Conservation (phyloP, 257 asterid species). For the Nemophila menziesii region DNA sequence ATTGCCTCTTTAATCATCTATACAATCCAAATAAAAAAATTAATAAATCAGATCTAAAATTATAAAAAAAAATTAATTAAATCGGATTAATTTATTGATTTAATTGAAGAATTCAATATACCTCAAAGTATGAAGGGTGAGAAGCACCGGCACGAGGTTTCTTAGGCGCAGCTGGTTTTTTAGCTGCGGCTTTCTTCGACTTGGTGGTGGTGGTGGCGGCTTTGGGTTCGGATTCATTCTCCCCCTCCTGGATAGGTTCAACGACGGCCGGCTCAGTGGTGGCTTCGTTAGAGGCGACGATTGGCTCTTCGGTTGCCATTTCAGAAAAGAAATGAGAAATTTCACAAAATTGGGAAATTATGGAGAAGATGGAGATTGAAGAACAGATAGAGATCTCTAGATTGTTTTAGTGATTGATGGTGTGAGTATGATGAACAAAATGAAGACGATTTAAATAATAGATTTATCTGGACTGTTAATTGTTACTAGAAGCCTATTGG, state of each 20-base stretch:
- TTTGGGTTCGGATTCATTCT: constrained; percentile 14
- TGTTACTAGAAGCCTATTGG: constrained; percentile 53
- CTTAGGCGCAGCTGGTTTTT: constrained; percentile 49
- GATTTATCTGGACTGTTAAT: constrained; percentile 12
- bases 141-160: constrained; percentile 25
- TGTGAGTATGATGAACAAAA: constrained; percentile 8
- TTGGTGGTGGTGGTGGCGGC: constrained; percentile 21
- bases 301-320: constrained; percentile 48
- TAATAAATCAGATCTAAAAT: constrained; percentile 12
- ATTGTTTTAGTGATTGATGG: background rate
- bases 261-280: constrained; percentile 9
- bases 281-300: constrained; percentile 18
- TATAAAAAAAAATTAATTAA: background rate
- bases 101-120: constrained; percentile 3
- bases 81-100: background rate
- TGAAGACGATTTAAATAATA: constrained; percentile 44
- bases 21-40: background rate
- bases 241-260: constrained; percentile 13
- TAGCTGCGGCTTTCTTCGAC: constrained; percentile 19
- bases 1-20: constrained; percentile 84
- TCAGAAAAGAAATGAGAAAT: background rate
- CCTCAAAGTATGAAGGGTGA: constrained; percentile 86
- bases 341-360: constrained; percentile 4
- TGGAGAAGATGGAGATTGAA: constrained; percentile 3
- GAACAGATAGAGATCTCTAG: background rate